These are phyloP conservation scores for Penicillium brasilianum DNA, from an alignment of 2,329 filamentous ascomycete genomes.

Conservation along the genomic window DNA sequence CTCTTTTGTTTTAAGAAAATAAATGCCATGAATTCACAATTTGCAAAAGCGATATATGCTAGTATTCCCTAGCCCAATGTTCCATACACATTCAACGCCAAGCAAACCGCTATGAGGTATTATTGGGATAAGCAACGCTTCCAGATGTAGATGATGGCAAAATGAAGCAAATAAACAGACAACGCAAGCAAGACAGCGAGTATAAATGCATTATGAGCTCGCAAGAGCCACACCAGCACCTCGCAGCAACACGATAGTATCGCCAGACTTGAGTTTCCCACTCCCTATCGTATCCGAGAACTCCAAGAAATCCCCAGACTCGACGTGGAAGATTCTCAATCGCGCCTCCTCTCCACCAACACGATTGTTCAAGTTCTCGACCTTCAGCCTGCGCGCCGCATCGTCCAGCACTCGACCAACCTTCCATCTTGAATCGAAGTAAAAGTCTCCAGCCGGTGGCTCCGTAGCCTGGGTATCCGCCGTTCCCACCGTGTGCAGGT, in stretches of 20 bases:
- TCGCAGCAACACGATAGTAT: conserved; percentile 85
- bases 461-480: conserved; percentile 83
- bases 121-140: conserved; percentile 14
- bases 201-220: conserved; percentile 55
- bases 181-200: neutral
- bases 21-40: conserved; percentile 6
- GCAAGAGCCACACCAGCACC: conserved; percentile 79
- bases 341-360: conserved; percentile 65
- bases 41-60: conserved; percentile 10
- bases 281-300: conserved; percentile 85
- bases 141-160: conserved; percentile 16
- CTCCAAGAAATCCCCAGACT: conserved; percentile 82
- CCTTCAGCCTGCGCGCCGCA: conserved; percentile 48
- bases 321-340: conserved; percentile 88
- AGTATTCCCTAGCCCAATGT: neutral
- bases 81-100: neutral
- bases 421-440: conserved; percentile 84
- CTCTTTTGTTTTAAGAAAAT: conserved; percentile 11
- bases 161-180: conserved; percentile 6
- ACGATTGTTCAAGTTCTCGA: conserved; percentile 54
- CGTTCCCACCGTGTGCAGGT: conserved; percentile 87
- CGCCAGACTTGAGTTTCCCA: conserved; percentile 71
- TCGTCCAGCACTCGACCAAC: conserved; percentile 68
- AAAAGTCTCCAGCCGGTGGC: conserved; percentile 80
- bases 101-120: conserved; percentile 15